Base-by-base conservation (phyloP, 306 rosid genomes). In the Prinsepia uniflora region DNA sequence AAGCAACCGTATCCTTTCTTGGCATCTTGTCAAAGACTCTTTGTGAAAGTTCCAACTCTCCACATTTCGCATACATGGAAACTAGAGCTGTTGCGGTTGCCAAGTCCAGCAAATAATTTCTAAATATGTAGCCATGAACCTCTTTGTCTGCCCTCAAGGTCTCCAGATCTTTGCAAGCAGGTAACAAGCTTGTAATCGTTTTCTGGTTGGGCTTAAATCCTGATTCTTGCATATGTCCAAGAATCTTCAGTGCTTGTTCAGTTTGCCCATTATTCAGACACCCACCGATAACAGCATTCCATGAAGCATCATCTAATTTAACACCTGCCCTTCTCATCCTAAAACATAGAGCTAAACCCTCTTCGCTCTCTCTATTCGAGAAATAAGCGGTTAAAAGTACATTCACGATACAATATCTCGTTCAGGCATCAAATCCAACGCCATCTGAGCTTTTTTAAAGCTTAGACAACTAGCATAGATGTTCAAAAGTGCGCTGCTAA, bases 281-380 rank as follows among this genome's bases (percentile, higher is more conserved):
- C 63, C 90, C 88, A 36, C 84, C 72, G 49, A 86, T 86, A 62
- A 81, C 86, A 61, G 88, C 84, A 79, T 83, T 79, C 90, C 88
- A 86, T 53, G 86, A 79, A 53, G 78, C 81, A 68, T 78, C 78
- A 65, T 83, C 82, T 40, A 78, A 76, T 52, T 49, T 61, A 54
- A 86, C 64, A 60, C 79, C 80, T 65, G 79, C 63, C 10, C 65
- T 76, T 49, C 80, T 76, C 90, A 86, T 81, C 22, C 68, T 72
- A 44, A 5, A 56, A 74, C 81, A 81, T 68, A 86, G 40, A 24
- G 56, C 70, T 56, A 79, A 75, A 74, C 88, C 90, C 78, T 68
- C 76, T 73, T 81, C 62, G 8, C 77, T 74, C 40, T 86, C 84
- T 61, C 74, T 77, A 70, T 79, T 86, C 8, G 72, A 71, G 61